These are phyloP conservation scores for Pseudogymnoascus sp. DNA, from an alignment of 2,329 filamentous ascomycete genomes.

Conservation along the genomic window DNA sequence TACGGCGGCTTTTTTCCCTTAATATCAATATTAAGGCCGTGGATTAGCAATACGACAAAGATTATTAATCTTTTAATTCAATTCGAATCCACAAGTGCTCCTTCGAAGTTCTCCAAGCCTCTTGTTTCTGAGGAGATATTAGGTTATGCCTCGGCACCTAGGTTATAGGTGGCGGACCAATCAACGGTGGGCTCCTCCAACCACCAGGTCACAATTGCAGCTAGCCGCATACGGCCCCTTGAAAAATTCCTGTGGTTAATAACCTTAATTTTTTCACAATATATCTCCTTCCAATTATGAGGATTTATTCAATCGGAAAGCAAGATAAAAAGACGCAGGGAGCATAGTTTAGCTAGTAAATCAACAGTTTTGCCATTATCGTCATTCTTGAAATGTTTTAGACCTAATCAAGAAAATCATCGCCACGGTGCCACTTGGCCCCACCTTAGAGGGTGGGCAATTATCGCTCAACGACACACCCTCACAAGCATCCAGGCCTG, in stretches of 20 bases:
- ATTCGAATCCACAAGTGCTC: constrained; percentile 2
- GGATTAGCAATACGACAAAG: neutral
- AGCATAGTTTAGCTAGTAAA: neutral
- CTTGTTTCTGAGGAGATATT: constrained; percentile 3
- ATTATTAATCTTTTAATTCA: constrained; percentile 1
- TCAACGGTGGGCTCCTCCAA: neutral
- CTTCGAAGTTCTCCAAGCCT: neutral
- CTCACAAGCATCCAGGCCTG: constrained; percentile 1
- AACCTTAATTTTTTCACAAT: neutral
- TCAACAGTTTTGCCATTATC: neutral
- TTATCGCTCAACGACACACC: constrained; percentile 9
- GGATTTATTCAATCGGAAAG: neutral
- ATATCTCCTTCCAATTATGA: neutral
- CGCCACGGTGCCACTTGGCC: constrained; percentile 6
- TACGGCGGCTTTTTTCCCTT: neutral
- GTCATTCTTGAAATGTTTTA: constrained; percentile 2
- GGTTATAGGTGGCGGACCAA: neutral
- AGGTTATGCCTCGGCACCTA: constrained; percentile 5
- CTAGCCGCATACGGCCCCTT: neutral
- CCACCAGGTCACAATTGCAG: neutral
- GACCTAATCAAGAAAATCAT: constrained; percentile 9
- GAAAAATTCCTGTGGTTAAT: neutral
- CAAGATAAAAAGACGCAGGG: neutral
- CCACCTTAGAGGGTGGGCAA: neutral
- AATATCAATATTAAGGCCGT: constrained; percentile 4